Percentiles rank a stretch among this genome's conserved stretches.
Evolutionary conservation across 2,329 filamentous ascomycete species (phyloP).

Genomic region (Aspergillus sp.): DNA sequence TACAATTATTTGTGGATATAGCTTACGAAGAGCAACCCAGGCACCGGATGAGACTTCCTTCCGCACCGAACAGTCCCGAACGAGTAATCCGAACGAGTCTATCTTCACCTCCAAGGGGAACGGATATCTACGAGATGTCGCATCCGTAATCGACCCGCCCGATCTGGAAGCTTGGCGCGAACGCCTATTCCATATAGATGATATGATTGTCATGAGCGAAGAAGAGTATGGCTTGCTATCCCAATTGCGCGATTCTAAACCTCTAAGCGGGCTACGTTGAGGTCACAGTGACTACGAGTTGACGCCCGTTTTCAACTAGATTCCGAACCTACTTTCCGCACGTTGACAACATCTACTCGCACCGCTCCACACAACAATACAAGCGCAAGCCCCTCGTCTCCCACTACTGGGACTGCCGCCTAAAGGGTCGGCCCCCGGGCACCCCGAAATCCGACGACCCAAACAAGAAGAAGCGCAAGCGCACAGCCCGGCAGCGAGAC

Average conservation of each 20-base stretch:
- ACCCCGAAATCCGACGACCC: slow-evolving; percentile 79
- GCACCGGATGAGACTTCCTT: slow-evolving; percentile 17
- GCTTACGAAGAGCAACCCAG: background rate
- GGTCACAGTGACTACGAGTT: background rate
- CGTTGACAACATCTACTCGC: slow-evolving; percentile 81
- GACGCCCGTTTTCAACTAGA: slow-evolving; percentile 39
- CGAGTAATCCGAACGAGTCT: slow-evolving; percentile 13
- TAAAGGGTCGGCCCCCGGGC: slow-evolving; percentile 76
- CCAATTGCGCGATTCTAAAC: background rate
- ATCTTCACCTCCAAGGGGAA: slow-evolving; percentile 24
- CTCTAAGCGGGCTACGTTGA: background rate
- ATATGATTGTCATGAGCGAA: slow-evolving; percentile 69
- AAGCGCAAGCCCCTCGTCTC: slow-evolving; percentile 81
- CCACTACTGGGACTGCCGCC: slow-evolving; percentile 81
- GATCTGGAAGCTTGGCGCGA: slow-evolving; percentile 69
- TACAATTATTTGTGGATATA: background rate
- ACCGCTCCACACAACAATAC: slow-evolving; percentile 76
- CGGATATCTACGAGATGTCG: slow-evolving; percentile 40
- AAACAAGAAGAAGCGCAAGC: slow-evolving; percentile 78
- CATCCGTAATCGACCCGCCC: slow-evolving; percentile 65
- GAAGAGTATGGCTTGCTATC: slow-evolving; percentile 59
- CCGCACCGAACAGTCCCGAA: slow-evolving; percentile 16
- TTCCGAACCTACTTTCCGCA: slow-evolving; percentile 81
- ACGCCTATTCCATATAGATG: slow-evolving; percentile 72
- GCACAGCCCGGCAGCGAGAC: slow-evolving; percentile 70